These are phyloP conservation scores for Wickerhamomyces canadensis DNA, from an alignment of 805 yeast genomes.

Conservation along the genomic window DNA sequence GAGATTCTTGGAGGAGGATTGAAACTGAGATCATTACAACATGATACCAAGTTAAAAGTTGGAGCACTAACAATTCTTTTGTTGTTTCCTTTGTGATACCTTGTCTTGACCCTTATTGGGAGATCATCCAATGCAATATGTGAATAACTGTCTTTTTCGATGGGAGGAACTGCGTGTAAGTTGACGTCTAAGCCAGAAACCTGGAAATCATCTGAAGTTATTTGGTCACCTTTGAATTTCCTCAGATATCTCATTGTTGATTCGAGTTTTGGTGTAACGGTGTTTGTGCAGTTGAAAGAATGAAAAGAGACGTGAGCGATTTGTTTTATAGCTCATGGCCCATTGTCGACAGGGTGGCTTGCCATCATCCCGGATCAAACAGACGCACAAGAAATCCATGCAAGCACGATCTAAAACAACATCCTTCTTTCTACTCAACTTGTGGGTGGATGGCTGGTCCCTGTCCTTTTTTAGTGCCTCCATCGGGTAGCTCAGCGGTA, in stretches of 20 bases:
- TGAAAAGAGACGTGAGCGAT: no score
- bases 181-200: conserved; percentile 6
- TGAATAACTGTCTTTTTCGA: not conserved
- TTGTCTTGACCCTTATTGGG: conserved; percentile 19
- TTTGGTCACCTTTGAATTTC: conserved; percentile 17
- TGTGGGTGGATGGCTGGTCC: not conserved
- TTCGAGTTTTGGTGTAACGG: no score
- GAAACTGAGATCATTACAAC: not conserved
- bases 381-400: no score
- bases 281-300: no score
- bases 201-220: conserved; percentile 12
- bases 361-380: no score
- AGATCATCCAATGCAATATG: conserved; percentile 6
- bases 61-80: conserved; percentile 20
- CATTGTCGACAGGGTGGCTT: no score
- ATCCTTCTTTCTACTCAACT: not conserved
- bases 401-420: no score
- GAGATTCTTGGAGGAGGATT: not conserved
- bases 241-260: conserved; percentile 14
- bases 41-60: conserved; percentile 13
- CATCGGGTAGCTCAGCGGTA: not conserved
- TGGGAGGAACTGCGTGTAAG: conserved; percentile 6
- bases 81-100: conserved; percentile 7
- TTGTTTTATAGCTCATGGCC: no score
- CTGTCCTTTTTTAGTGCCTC: no score